phyloP scores from a whole-genome alignment of 306 rosid genomes.

The Dryas octopetala region DNA sequence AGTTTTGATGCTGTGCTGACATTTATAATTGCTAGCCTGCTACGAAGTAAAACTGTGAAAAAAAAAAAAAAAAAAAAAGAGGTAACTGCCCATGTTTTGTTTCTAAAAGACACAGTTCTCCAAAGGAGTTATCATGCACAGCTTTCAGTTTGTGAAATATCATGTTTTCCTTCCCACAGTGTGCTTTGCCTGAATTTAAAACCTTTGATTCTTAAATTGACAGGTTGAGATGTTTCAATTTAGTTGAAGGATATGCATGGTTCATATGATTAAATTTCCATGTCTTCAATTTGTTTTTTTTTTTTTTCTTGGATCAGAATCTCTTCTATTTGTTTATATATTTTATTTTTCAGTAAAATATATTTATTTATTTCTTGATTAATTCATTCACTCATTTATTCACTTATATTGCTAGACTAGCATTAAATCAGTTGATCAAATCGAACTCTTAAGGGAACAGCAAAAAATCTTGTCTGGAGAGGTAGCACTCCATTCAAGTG shows the following conservation, averaged over 20 bases:
- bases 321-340: background rate
- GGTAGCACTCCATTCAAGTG: constrained; percentile 89
- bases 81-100: background rate
- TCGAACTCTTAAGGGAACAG: constrained; percentile 93
- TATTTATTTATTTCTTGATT: constrained; percentile 8
- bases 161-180: background rate
- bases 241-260: background rate
- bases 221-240: background rate
- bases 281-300: background rate
- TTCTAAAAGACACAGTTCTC: background rate
- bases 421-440: constrained; percentile 71
- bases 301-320: too few species aligned
- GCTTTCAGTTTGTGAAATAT: background rate
- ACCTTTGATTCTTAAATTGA: background rate
- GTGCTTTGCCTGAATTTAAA: background rate
- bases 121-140: background rate
- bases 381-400: constrained; percentile 7
- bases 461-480: constrained; percentile 84
- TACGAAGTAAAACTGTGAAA: background rate
- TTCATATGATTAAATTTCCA: background rate
- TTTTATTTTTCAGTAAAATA: too few species aligned
- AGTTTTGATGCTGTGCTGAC: background rate
- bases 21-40: background rate
- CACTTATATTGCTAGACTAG: constrained; percentile 54
- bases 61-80: background rate